These are phyloP conservation scores for Moesziomyces sp. DNA, from an alignment of 1,284 basidiomycete genomes.

Conservation along the genomic window DNA sequence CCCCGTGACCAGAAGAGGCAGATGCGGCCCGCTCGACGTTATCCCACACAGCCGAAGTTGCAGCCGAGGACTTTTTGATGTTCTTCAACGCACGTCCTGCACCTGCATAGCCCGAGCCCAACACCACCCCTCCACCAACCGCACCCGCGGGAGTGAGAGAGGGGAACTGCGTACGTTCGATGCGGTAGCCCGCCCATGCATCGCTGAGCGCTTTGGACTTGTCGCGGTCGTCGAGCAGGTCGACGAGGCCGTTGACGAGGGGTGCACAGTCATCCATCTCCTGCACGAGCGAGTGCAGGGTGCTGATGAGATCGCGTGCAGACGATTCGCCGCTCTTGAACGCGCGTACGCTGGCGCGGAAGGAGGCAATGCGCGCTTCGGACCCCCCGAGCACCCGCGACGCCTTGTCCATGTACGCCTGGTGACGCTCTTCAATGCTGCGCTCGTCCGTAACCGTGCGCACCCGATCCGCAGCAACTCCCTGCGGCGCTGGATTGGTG, in stretches of 20 bases:
- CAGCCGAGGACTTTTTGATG: slow-evolving; percentile 77
- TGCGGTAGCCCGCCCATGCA: slow-evolving; percentile 84
- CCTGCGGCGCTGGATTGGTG: slow-evolving; percentile 33
- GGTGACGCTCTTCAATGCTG: slow-evolving; percentile 71
- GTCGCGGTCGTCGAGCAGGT: slow-evolving; percentile 74
- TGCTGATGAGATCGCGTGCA: slow-evolving; percentile 85
- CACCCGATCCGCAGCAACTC: slow-evolving; percentile 20
- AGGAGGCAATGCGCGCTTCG: slow-evolving; percentile 77
- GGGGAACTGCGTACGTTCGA: slow-evolving; percentile 75
- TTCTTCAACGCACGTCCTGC: slow-evolving; percentile 79
- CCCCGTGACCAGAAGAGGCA: slow-evolving; percentile 35
- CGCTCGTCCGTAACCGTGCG: slow-evolving; percentile 73
- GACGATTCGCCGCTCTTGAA: slow-evolving; percentile 82
- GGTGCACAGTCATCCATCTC: slow-evolving; percentile 68
- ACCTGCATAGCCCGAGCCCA: slow-evolving; percentile 18
- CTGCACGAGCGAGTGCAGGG: slow-evolving; percentile 85
- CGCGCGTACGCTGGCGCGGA: slow-evolving; percentile 82
- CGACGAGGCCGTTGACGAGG: slow-evolving; percentile 78
- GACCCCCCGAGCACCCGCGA: slow-evolving; percentile 75
- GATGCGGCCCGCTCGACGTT: slow-evolving; percentile 84
- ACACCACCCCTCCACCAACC: background rate
- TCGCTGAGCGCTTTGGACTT: slow-evolving; percentile 80
- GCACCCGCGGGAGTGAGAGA: slow-evolving; percentile 20
- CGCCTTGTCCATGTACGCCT: slow-evolving; percentile 77
- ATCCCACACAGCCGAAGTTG: slow-evolving; percentile 80